Percentiles rank a stretch among this genome's conserved stretches.
phyloP scores from a whole-genome alignment of 306 rosid genomes.

The Fragaria iinumae region DNA sequence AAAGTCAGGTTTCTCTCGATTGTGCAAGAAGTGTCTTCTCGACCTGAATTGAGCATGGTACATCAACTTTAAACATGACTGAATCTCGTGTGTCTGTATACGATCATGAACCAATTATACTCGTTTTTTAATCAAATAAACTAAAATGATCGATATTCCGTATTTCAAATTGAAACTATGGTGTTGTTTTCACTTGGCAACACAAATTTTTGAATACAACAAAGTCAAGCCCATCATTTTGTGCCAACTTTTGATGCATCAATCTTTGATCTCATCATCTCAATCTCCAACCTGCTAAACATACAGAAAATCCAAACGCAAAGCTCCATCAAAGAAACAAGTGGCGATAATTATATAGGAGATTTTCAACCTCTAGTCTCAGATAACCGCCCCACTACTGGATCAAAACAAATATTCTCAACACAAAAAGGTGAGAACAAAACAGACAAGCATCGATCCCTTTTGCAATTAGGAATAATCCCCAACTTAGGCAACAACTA shows the following conservation, averaged over 20 bases:
- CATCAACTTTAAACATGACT: too few species aligned
- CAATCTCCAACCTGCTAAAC: background rate
- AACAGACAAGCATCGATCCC: background rate
- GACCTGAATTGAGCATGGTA: too few species aligned
- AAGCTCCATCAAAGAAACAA: background rate
- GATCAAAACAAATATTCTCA: slow-evolving; percentile 6
- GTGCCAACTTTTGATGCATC: background rate
- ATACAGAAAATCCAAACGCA: slow-evolving; percentile 2
- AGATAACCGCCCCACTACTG: slow-evolving; percentile 4
- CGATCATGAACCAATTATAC: too few species aligned
- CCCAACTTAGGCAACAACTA: slow-evolving; percentile 2
- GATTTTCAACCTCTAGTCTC: background rate
- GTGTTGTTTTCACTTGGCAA: background rate
- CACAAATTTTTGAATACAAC: background rate
- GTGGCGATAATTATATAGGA: background rate
- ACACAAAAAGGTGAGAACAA: background rate
- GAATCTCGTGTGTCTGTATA: too few species aligned
- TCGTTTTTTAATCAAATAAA: too few species aligned
- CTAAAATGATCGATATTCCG: too few species aligned
- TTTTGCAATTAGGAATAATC: background rate
- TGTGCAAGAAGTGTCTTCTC: too few species aligned
- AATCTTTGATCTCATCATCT: background rate
- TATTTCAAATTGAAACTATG: too few species aligned
- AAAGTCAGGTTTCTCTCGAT: too few species aligned
- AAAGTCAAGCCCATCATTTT: background rate